A percentile compares a stretch with the other conserved stretches of the same genome.
These are phyloP conservation scores for Penicillium sp. DNA, from an alignment of 2,329 filamentous ascomycete genomes.

Conservation along the genomic window DNA sequence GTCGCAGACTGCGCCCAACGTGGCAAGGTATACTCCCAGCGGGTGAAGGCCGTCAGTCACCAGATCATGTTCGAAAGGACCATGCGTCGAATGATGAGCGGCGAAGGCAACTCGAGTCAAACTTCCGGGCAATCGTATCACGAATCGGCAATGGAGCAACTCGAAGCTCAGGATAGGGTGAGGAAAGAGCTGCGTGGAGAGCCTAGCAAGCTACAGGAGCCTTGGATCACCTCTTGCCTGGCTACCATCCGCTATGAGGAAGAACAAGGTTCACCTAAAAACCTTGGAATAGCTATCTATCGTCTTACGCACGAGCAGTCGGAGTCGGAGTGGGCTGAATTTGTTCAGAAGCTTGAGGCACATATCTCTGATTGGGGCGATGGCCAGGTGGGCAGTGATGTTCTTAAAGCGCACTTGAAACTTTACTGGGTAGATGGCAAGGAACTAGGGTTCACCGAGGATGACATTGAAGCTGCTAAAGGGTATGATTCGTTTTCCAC, in stretches of 20 bases:
- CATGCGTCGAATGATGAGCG: background rate
- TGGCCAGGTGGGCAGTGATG: slow-evolving; percentile 12
- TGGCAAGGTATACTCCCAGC: background rate
- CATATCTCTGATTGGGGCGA: slow-evolving; percentile 21
- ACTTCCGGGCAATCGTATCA: background rate
- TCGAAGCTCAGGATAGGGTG: background rate
- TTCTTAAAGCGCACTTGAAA: slow-evolving; percentile 17
- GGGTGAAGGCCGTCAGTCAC: background rate
- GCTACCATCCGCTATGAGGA: background rate
- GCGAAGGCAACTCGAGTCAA: background rate
- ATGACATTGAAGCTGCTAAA: background rate
- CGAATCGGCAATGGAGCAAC: background rate
- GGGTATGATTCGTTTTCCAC: background rate
- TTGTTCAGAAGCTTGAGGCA: slow-evolving; percentile 15
- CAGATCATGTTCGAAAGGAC: background rate
- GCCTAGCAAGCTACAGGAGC: background rate
- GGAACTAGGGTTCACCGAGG: slow-evolving; percentile 14
- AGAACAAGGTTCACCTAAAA: background rate
- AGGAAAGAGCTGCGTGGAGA: background rate
- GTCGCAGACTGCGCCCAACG: background rate
- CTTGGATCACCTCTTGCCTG: background rate
- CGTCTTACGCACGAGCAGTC: slow-evolving; percentile 13
- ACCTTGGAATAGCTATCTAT: slow-evolving; percentile 14
- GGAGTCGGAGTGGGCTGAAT: slow-evolving; percentile 15
- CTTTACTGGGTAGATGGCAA: slow-evolving; percentile 24